Evolutionary conservation across 345 rosid genomes (phyloP), one percentile per base, ranked within the genome.

Genomic region (Eucalyptus pauciflora): DNA sequence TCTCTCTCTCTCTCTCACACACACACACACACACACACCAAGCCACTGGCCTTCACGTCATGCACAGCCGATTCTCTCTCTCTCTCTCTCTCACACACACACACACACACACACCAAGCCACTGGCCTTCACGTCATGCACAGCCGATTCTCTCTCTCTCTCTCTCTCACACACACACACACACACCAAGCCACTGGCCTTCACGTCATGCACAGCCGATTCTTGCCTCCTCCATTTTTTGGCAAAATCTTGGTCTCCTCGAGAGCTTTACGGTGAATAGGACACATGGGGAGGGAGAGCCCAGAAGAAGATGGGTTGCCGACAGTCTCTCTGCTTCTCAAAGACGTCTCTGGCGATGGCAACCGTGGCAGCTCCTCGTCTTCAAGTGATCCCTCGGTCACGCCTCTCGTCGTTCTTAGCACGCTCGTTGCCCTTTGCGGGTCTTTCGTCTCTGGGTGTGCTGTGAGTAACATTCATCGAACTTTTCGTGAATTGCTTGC

Each of bases 341-440:
- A 31, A 45, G 69, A 27, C 7, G 69, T 62, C 69, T 13, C 69
- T 62, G 69, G 69, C 33, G 31, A 62, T 29, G 46, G 25, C 54
- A 49, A 14, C 45, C 2, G n/a, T 1, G 58, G 87, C 85, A 33
- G 8, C 25, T 29, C 24, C 3, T 3, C 64, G 41, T 51, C 56
- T 27, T 86, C 86, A 49, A 14, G 83, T 8, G 62, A 62, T 45
- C 87, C 92, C 45, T 87, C 92, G 16, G 48, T 85, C 58, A 91
- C 94, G 24, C 87, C 91, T 54, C 67, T 87, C 29, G 90, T 91
- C 85, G 89, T 94, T 20, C 87, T 93, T 17, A 91, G 96, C 87
- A 94, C 97, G 67, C 89, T 94, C 24, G 92, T 95, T 22, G 94
- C 97, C 54, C 92, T 89, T 7, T 89, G 89, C 33, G 93, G 91